A percentile compares a stretch with the other conserved stretches of the same genome.
These are phyloP conservation scores for Gossypium australe DNA, from an alignment of 345 rosid species.

Conservation along the genomic window DNA sequence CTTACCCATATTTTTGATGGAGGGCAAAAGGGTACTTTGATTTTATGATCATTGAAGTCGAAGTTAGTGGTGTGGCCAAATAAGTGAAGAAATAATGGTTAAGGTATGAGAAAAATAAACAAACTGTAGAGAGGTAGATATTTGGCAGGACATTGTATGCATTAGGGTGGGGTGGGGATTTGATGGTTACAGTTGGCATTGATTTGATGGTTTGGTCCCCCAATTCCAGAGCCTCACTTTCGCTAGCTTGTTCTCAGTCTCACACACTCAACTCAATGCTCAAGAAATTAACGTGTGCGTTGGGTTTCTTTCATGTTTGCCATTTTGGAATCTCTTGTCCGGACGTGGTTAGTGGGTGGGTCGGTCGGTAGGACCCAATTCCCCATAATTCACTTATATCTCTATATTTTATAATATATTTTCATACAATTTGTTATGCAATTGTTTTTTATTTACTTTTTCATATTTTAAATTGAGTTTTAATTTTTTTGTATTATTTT, in stretches of 20 bases:
- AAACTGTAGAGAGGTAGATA: background rate
- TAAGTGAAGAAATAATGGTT: background rate
- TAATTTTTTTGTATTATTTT: too few relatives aligned
- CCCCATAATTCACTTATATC: background rate
- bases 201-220: slow-evolving; percentile 36
- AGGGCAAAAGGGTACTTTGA: background rate
- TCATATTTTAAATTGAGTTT: too few relatives aligned
- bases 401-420: too few relatives aligned
- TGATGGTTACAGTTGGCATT: slow-evolving; percentile 28
- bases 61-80: background rate
- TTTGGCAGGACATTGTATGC: slow-evolving; percentile 24
- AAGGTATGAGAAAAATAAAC: background rate
- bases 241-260: background rate
- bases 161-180: slow-evolving; percentile 13
- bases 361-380: background rate
- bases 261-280: background rate
- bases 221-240: background rate
- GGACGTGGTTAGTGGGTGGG: slow-evolving; percentile 6
- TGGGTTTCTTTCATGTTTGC: slow-evolving; percentile 42
- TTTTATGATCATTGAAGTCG: background rate
- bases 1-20: background rate
- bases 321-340: slow-evolving; percentile 35
- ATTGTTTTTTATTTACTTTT: too few relatives aligned
- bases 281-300: slow-evolving; percentile 26
- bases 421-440: too few relatives aligned